Base-by-base conservation (phyloP, 768 basidiomycete species). In the Boletus insuetus region DNA sequence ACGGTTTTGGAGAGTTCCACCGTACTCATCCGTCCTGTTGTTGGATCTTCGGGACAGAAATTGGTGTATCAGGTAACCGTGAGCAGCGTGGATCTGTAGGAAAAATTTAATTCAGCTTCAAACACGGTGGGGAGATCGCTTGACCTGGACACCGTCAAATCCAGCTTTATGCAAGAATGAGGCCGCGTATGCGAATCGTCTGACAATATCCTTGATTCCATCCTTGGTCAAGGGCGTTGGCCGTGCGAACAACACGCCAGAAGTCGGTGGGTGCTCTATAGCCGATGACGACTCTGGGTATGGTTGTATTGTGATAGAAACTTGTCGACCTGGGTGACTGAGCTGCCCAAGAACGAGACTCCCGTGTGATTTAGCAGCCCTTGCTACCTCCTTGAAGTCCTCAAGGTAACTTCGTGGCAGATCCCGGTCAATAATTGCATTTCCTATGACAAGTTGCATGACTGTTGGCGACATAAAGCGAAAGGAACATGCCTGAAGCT, bases 61-160 rank as follows among this genome's bases (percentile, higher is more conserved):
- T 60, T 82, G 79, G 53, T 83, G 77, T 6, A 78, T 13, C 20
- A 79, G 54, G 58, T 73, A 77, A 1, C 78, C 76, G 52, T 80
- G 78, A 49, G 75, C 76, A 51, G 69, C 70, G 53, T 77, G 79
- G 43, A 81, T 63, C 74, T 79, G 16, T 1, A 13, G 20, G 16
- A n/a, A 11, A 40, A 1, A 56, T 40, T 4, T 14, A 13, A 8
- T 8, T 29, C 29, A 29, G 29, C 8, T 39, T 4, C 13, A 4
- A 14, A 37, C 10, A 26, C 22, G 24, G 16, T 12, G 6, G n/a
- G 13, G 19, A 26, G 26, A 38, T 45, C 14, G 11, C 3, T 29
- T 56, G 41, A 78, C 70, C 69, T 85, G 82, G 6, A 82, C 73
- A 14, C 86, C 89, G 56, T 90, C 87, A 58, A 89, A 89, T 0